Conservation (phyloP, 2,329 filamentous ascomycete genomes). For the Onygenales sp. region DNA sequence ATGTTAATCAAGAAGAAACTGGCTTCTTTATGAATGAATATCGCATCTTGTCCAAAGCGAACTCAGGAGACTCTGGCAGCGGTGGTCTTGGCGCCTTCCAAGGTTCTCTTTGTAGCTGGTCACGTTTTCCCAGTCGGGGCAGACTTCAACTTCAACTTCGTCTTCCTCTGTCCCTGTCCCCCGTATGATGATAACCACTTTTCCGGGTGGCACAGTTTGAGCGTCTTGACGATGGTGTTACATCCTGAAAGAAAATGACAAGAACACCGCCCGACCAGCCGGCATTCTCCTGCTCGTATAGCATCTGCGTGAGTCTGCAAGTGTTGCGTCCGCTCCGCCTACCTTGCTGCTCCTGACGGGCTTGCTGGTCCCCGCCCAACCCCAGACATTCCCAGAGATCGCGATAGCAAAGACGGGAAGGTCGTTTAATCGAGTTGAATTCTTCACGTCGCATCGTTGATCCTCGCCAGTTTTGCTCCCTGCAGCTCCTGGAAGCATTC, state of each 20-base stretch:
- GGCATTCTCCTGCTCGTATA: background rate
- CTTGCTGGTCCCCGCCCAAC: background rate
- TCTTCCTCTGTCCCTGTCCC: background rate
- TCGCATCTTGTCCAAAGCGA: background rate
- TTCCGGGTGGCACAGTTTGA: background rate
- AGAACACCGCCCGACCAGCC: background rate
- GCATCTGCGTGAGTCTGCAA: background rate
- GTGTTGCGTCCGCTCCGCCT: background rate
- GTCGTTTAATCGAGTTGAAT: background rate
- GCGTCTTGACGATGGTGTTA: background rate
- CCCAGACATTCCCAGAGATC: background rate
- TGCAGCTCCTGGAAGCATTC: background rate
- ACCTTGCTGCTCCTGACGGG: background rate
- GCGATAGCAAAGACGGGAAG: background rate
- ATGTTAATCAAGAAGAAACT: too few relatives aligned
- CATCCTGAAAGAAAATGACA: background rate
- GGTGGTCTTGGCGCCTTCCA: background rate
- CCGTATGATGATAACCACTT: too few relatives aligned
- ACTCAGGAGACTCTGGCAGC: background rate
- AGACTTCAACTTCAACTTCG: background rate
- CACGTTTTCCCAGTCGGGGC: background rate
- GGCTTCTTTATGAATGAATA: too few relatives aligned
- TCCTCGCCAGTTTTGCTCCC: background rate
- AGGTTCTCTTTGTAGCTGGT: background rate
- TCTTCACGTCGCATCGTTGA: slow-evolving; percentile 1